Base-by-base conservation (phyloP, 352 stramenopile species). In the Globisporangium nodosum region DNA sequence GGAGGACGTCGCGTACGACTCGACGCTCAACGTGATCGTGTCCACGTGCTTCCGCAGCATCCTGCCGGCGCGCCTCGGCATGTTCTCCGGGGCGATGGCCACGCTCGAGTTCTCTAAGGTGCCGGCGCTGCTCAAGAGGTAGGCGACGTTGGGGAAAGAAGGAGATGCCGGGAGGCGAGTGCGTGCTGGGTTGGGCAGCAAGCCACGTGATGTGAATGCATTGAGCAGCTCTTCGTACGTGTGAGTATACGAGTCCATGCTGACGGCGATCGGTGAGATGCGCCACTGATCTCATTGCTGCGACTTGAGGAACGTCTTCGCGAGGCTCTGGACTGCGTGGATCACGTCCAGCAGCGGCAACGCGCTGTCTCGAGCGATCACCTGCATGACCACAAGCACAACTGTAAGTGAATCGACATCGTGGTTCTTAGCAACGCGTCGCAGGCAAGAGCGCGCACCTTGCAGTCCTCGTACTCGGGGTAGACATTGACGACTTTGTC, bases 401-500 rank as follows among this genome's bases (percentile, higher is more conserved):
- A 48, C 49, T 5, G 13, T 47, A 20, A 56, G 43, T 30, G n/a
- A 31, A 60, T 5, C 33, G 7, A 12, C 33, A 9, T 39, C 33
- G 33, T 3, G 5, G 5, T 9, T 35, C 5, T 9, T 35, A 35
- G 31, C 33, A 21, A 39, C 24, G 20, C 12, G 4, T 24, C 43
- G 31, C 5, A 16, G 12, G 54, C 12, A 24, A 40, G 31, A 52
- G 27, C 45, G 40, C 30, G 24, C 54, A 78, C 74, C 69, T 88
- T 92, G 76, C 86, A 96, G 52, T 96, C 66, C 9, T 94, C 84
- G 65, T 77, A 96, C 58, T 96, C 86, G 7, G 86, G 86, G 57
- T 93, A 74, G 6, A 86, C 66, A 42, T 92, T 93, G 39, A 93
- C 74, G 52, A 79, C 53, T 11, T 79, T 52, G 15, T 69, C 64